These are phyloP conservation scores for Globisporangium splendens DNA, from an alignment of 352 stramenopile species.

Conservation along the genomic window DNA sequence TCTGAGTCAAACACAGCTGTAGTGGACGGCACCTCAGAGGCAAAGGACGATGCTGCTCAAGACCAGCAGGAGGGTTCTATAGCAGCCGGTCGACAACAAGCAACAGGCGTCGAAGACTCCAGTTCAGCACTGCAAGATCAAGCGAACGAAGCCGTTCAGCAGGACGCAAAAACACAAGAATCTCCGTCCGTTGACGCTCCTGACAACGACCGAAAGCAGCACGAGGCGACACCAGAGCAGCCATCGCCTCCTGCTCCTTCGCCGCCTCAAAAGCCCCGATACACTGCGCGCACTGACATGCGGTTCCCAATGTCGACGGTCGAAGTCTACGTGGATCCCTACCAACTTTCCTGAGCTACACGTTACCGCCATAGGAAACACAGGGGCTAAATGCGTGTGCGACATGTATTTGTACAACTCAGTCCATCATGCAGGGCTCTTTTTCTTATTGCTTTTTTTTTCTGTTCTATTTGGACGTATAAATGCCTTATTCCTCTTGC, in stretches of 20 bases:
- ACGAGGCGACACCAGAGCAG: constrained; percentile 9
- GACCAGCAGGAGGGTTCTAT: not conserved
- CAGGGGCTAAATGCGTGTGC: no score
- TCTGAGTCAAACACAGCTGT: no score
- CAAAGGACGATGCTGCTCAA: not conserved
- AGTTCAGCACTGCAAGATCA: not conserved
- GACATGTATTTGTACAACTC: no score
- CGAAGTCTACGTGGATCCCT: constrained; percentile 51
- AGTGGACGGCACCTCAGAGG: not conserved
- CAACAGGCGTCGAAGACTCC: not conserved
- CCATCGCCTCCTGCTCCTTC: not conserved
- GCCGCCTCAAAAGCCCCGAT: constrained; percentile 29
- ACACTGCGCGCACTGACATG: constrained; percentile 50
- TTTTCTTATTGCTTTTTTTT: not conserved
- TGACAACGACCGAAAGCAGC: not conserved
- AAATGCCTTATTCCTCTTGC: not conserved
- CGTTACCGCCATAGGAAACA: no score
- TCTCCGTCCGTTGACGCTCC: not conserved
- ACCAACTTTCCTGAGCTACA: constrained; percentile 12
- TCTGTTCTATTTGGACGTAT: not conserved
- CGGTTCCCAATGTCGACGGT: constrained; percentile 81
- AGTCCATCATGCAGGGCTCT: no score
- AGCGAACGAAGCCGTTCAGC: not conserved
- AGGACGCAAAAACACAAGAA: not conserved
- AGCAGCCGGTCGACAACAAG: not conserved